phyloP scores from a whole-genome alignment of 192 early-diverging fungal species.

The Umbelopsis ramanniana region DNA sequence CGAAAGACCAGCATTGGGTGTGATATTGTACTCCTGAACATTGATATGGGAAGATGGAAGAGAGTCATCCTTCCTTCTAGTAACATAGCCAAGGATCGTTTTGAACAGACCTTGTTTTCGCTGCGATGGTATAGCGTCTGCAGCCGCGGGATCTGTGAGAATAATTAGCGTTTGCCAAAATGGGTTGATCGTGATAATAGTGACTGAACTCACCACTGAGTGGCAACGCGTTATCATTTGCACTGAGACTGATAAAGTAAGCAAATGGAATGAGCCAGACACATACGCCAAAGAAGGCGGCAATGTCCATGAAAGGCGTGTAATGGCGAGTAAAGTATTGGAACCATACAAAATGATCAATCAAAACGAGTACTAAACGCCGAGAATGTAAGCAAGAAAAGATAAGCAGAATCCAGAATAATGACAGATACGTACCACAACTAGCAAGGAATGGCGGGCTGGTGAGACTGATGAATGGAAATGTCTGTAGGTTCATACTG shows the following conservation, averaged over 20 bases:
- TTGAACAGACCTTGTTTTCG: slow-evolving; percentile 37
- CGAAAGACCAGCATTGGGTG: slow-evolving; percentile 8
- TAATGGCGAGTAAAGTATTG: slow-evolving; percentile 79
- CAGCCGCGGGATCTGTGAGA: slow-evolving; percentile 25
- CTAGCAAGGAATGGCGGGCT: slow-evolving; percentile 78
- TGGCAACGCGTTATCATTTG: slow-evolving; percentile 86
- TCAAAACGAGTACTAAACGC: slow-evolving; percentile 68
- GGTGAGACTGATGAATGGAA: slow-evolving; percentile 82
- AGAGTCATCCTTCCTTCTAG: slow-evolving; percentile 3
- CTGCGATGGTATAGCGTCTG: slow-evolving; percentile 31
- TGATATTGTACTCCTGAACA: slow-evolving; percentile 10
- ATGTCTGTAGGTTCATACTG: slow-evolving; percentile 74
- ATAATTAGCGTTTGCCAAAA: neutral
- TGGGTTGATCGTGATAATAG: too few species aligned
- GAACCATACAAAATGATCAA: slow-evolving; percentile 97
- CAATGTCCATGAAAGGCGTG: slow-evolving; percentile 79
- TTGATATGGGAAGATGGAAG: slow-evolving; percentile 14
- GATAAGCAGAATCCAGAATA: neutral
- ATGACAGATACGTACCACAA: slow-evolving; percentile 64
- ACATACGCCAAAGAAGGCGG: slow-evolving; percentile 90
- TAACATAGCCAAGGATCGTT: slow-evolving; percentile 27
- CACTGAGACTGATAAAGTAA: slow-evolving; percentile 91
- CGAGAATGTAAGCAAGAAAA: neutral
- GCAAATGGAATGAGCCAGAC: slow-evolving; percentile 95
- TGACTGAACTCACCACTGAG: slow-evolving; percentile 34